Conservation (phyloP, 2,329 filamentous ascomycete species). For the Macrophomina tecta region DNA sequence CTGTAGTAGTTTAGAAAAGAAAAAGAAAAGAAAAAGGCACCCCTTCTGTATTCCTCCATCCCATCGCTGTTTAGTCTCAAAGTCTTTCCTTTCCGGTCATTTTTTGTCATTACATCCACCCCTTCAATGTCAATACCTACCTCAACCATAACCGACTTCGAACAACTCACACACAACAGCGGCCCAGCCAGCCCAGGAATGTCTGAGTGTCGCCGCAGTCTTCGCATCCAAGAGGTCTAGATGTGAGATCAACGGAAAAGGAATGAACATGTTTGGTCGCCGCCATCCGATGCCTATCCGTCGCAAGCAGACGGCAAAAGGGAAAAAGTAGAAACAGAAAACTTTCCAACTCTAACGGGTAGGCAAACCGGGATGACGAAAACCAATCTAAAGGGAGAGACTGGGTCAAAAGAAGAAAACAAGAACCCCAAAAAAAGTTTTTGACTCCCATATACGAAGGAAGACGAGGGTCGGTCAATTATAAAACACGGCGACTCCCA, state of each 20-base stretch:
- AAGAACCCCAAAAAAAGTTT: neutral
- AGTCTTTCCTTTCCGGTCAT: constrained; percentile 21
- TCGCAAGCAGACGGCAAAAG: neutral
- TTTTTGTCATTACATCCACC: constrained; percentile 25
- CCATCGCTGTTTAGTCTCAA: constrained; percentile 3
- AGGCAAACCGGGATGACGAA: constrained; percentile 8
- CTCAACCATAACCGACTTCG: neutral
- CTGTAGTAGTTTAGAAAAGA: neutral
- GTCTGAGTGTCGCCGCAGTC: constrained; percentile 14
- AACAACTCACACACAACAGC: constrained; percentile 17
- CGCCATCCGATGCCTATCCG: neutral
- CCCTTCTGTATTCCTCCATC: constrained; percentile 21
- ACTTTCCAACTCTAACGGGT: constrained; percentile 13
- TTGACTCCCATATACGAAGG: constrained; percentile 16
- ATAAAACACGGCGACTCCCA: constrained; percentile 2
- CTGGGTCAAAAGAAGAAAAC: constrained; percentile 18
- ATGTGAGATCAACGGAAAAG: constrained; percentile 20
- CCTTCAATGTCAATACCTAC: neutral
- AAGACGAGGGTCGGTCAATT: constrained; percentile 24
- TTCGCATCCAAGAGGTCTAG: constrained; percentile 20
- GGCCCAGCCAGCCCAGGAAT: constrained; percentile 22
- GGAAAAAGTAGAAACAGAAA: neutral
- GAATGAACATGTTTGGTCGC: constrained; percentile 19
- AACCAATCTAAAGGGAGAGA: constrained; percentile 20
- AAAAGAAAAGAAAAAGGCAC: neutral